phyloP scores from a whole-genome alignment of 495 filamentous ascomycete species.

The Tuber brumale region DNA sequence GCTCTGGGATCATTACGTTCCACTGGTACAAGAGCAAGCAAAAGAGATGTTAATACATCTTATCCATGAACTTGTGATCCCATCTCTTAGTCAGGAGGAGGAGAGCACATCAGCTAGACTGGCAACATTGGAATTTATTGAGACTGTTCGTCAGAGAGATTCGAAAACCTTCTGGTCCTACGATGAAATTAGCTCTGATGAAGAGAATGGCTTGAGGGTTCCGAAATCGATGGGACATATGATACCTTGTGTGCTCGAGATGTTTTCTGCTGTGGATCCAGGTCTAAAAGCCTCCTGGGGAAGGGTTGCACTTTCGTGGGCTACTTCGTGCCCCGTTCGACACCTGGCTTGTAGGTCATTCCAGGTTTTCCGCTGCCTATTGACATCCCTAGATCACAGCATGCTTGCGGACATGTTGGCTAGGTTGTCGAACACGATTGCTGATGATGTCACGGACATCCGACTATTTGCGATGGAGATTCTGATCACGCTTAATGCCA shows the following conservation, averaged over 20 bases:
- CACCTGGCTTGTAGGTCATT: conserved; percentile 95
- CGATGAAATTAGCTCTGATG: conserved; percentile 75
- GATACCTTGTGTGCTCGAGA: conserved; percentile 68
- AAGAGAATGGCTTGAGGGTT: conserved; percentile 68
- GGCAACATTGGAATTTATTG: conserved; percentile 79
- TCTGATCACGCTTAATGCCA: conserved; percentile 80
- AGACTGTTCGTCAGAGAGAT: conserved; percentile 81
- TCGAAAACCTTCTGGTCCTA: conserved; percentile 84
- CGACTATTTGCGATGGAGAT: conserved; percentile 98
- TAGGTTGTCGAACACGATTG: conserved; percentile 88
- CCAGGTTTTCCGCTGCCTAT: conserved; percentile 91
- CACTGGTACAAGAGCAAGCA: conserved; percentile 93
- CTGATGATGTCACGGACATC: conserved; percentile 83
- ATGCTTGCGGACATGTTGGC: conserved; percentile 97
- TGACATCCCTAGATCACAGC: conserved; percentile 76
- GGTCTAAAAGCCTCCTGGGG: conserved; percentile 84
- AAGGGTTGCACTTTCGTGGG: conserved; percentile 83
- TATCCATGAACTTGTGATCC: conserved; percentile 92
- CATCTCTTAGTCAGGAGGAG: conserved; percentile 71
- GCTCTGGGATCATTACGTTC: conserved; percentile 91
- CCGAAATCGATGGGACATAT: conserved; percentile 79
- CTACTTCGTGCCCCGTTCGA: conserved; percentile 90
- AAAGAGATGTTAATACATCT: conserved; percentile 97
- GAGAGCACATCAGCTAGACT: conserved; percentile 57
- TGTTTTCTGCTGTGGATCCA: conserved; percentile 80